Conservation (phyloP, 2,329 filamentous ascomycete genomes). For the Shiraia sp. region DNA sequence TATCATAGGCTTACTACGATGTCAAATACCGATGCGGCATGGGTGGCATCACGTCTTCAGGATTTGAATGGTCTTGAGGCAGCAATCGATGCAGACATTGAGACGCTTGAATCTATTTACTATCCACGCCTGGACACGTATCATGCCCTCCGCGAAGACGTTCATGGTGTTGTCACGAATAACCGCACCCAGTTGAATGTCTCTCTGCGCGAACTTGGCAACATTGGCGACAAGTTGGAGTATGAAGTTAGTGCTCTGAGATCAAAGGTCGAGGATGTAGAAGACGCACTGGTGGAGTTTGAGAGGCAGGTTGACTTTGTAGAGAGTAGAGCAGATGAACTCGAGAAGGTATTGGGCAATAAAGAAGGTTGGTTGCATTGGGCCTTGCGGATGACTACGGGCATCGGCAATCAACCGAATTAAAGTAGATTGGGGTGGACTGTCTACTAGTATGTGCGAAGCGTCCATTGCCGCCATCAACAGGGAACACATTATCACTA, state of each 20-base stretch:
- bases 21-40: conserved; percentile 59
- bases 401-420: conserved; percentile 16
- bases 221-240: conserved; percentile 81
- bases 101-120: conserved; percentile 70
- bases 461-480: too few relatives aligned
- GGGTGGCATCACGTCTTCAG: conserved; percentile 63
- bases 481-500: too few relatives aligned
- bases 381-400: conserved; percentile 31
- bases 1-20: conserved; percentile 63
- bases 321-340: conserved; percentile 52
- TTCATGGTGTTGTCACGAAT: conserved; percentile 69
- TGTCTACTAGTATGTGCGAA: too few relatives aligned
- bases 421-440: too few relatives aligned
- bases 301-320: conserved; percentile 64
- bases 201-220: conserved; percentile 76
- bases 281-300: conserved; percentile 79
- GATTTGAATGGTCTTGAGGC: conserved; percentile 64
- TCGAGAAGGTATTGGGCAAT: conserved; percentile 59
- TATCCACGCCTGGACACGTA: conserved; percentile 72
- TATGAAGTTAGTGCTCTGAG: conserved; percentile 86
- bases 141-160: conserved; percentile 67
- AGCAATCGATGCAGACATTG: conserved; percentile 60
- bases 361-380: conserved; percentile 44
- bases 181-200: conserved; percentile 72
- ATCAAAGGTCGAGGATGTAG: conserved; percentile 82